A percentile compares a stretch with the other conserved stretches of the same genome.
Evolutionary conservation across 495 filamentous ascomycete genomes (phyloP).

Genomic region (Trichoderma reesei): DNA sequence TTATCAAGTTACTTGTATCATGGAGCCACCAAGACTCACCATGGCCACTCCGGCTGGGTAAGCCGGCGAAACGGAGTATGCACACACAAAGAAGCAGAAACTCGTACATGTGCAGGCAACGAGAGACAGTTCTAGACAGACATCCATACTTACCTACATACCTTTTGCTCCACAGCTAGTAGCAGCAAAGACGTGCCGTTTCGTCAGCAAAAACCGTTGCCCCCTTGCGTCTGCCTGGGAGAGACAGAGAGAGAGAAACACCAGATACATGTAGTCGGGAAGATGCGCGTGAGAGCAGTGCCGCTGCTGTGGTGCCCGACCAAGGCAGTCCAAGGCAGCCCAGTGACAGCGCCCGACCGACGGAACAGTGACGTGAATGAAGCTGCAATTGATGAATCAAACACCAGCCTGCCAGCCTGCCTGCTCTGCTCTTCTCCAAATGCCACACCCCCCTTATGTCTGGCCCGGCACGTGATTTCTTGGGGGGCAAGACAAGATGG

Average conservation of each 20-base stretch:
- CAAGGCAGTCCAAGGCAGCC: background rate
- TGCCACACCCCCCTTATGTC: background rate
- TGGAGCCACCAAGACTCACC: too few relatives aligned
- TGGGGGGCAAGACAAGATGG: background rate
- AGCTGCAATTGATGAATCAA: too few relatives aligned
- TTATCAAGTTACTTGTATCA: too few relatives aligned
- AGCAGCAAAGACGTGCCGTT: slow-evolving; percentile 1
- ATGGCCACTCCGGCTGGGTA: background rate
- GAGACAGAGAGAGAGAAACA: background rate
- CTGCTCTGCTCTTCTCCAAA: too few relatives aligned
- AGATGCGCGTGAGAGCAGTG: background rate
- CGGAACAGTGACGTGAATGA: background rate
- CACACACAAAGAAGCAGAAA: too few relatives aligned
- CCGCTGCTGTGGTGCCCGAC: background rate
- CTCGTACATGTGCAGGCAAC: background rate
- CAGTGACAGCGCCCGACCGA: background rate
- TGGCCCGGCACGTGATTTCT: background rate
- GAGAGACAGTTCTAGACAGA: background rate
- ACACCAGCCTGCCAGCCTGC: too few relatives aligned
- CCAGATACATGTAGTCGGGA: background rate
- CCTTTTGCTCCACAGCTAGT: background rate
- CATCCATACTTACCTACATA: too few relatives aligned
- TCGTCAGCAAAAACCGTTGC: background rate
- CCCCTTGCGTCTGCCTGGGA: too few relatives aligned
- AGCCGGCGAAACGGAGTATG: background rate